Evolutionary conservation across 148 eudicot genomes (phyloP).

Genomic region (Salicornia ramosissima): DNA sequence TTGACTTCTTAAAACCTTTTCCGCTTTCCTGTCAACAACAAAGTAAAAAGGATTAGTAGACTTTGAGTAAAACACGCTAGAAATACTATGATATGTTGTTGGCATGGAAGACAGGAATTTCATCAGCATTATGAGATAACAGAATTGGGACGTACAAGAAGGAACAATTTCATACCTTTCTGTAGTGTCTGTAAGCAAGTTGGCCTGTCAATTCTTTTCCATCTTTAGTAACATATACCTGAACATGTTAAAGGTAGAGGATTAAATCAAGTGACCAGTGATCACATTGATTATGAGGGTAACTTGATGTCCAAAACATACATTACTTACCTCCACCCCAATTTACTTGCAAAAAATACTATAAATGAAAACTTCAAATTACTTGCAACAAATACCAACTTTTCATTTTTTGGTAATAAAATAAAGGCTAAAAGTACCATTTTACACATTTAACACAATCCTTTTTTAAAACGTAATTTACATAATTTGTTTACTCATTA

Average conservation of each 20-base stretch:
- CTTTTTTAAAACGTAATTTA: too few relatives aligned
- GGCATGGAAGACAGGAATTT: not conserved
- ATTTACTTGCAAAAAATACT: not conserved
- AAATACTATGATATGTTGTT: not conserved
- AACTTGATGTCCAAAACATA: not conserved
- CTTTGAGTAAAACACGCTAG: not conserved
- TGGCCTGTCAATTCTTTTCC: constrained; percentile 80
- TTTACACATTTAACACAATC: too few relatives aligned
- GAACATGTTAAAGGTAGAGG: constrained; percentile 14
- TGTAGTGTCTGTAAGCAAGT: constrained; percentile 68
- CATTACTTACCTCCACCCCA: not conserved
- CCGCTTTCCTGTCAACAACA: constrained; percentile 61
- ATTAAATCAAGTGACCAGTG: not conserved
- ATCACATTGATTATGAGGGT: not conserved
- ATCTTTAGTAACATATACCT: constrained; percentile 69
- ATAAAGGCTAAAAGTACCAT: too few relatives aligned
- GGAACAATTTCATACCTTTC: constrained; percentile 44
- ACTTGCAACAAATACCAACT: too few relatives aligned
- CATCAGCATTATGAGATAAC: not conserved
- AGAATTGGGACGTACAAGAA: not conserved
- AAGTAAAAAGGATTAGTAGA: not conserved
- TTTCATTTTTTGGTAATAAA: too few relatives aligned
- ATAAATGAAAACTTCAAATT: too few relatives aligned
- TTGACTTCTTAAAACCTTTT: constrained; percentile 39
- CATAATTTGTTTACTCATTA: too few relatives aligned